Evolutionary conservation across 352 stramenopile genomes (phyloP), one percentile per base, ranked within the genome.

Genomic region (Pythium sp.): DNA sequence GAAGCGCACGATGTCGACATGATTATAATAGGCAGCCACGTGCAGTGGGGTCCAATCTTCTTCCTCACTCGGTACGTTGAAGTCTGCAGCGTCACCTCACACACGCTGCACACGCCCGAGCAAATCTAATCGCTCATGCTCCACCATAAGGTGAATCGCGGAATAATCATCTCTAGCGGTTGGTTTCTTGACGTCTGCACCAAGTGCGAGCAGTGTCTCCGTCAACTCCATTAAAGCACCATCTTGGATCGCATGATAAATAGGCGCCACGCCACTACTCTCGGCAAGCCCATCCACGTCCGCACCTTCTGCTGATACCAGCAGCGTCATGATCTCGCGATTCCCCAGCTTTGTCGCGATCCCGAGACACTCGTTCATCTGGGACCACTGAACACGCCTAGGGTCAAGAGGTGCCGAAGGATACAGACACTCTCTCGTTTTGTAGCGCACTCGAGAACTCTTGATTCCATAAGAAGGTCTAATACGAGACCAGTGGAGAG

Each of bases 21-120:
- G 22, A 22, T 36, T 36, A 51, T 28, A 38, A 6, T 2, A 53
- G 7, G 58, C 58, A 22, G 58, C 38, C 22, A 38, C 5, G 38
- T 64, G 58, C 22, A 64, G 38, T 24, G 58, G 38, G 6, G 58
- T 64, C 32, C 34, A 49, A 14, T 14, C 5, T 20, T 55, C 24
- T 30, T 6, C 36, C 11, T 12, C 11, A 5, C n/a, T 64, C 4
- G 15, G 20, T 12, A 15, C 24, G 18, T 51, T 51, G 18, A 64
- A 64, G 38, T 15, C 36, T 18, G 24, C 58, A 3, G 38, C 15
- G 14, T 30, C 12, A 24, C 38, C 36, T 3, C 58, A 24, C 22
- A 56, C n/a, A 9, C 38, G 41, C 1, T 36, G 38, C 38, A 64
- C 38, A 9, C n/a, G 1, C 38, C 38, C 1, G 22, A 64, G 38